Conservation (phyloP, 257 asterid species). For the Striga asiatica region DNA sequence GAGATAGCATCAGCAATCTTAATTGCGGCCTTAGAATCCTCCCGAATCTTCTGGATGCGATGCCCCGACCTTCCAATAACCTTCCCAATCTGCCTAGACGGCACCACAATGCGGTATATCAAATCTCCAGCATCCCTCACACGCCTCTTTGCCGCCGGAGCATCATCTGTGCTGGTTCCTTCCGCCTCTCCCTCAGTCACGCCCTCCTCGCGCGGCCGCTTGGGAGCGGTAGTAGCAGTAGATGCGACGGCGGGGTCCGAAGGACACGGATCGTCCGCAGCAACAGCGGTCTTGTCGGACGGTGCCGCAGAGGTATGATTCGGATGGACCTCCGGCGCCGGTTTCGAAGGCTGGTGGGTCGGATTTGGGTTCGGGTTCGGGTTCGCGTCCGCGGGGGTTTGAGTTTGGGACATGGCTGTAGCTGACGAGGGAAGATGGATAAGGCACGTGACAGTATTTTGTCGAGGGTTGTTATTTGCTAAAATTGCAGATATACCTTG, state of each 20-base stretch:
- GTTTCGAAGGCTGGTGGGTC: constrained; percentile 19
- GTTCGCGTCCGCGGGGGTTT: constrained; percentile 24
- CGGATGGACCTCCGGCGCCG: constrained; percentile 17
- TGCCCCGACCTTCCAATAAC: constrained; percentile 87
- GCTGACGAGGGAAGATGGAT: neutral
- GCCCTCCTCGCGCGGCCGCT: constrained; percentile 67
- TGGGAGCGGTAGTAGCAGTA: constrained; percentile 21
- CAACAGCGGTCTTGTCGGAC: neutral
- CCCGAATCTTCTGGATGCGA: constrained; percentile 91
- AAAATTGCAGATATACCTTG: neutral
- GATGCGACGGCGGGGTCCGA: constrained; percentile 9
- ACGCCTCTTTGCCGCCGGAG: constrained; percentile 67
- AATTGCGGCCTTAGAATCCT: constrained; percentile 68
- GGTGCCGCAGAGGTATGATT: constrained; percentile 8
- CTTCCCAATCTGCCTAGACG: constrained; percentile 91
- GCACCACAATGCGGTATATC: constrained; percentile 78
- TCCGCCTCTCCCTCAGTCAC: constrained; percentile 22
- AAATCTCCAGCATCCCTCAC: constrained; percentile 53
- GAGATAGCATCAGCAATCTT: constrained; percentile 82
- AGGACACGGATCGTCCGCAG: constrained; percentile 21
- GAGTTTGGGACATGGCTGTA: constrained; percentile 34
- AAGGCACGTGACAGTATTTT: neutral
- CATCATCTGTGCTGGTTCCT: constrained; percentile 31
- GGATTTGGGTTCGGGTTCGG: constrained; percentile 9
- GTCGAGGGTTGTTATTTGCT: neutral